A percentile compares a stretch with the other conserved stretches of the same genome.
Conservation (phyloP, 306 rosid species). For the Medicago truncatula region DNA sequence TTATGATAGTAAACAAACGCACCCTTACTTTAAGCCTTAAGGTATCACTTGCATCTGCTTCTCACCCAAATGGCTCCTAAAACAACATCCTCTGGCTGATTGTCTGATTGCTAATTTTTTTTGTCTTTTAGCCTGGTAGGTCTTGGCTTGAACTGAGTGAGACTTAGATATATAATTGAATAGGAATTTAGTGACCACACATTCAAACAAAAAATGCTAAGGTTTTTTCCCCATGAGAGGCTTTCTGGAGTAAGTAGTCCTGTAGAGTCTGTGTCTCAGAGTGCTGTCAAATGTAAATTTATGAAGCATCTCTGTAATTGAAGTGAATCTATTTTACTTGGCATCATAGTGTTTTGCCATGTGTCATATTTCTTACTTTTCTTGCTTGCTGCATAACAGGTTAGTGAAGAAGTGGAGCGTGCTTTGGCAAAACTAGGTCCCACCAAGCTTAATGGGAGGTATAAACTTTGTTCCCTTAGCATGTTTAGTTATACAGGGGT, state of each 20-base stretch:
- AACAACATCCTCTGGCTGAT: background rate
- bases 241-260: conserved; percentile 18
- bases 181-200: background rate
- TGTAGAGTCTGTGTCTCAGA: background rate
- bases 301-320: conserved; percentile 24
- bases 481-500: conserved; percentile 15
- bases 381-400: conserved; percentile 42
- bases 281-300: conserved; percentile 5
- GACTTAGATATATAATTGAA: conserved; percentile 3
- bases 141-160: background rate
- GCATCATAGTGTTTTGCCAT: conserved; percentile 12
- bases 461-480: conserved; percentile 1
- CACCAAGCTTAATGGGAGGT: conserved; percentile 58
- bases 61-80: background rate
- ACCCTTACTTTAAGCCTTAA: background rate
- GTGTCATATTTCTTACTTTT: conserved; percentile 38
- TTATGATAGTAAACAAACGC: no score
- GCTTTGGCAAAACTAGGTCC: conserved; percentile 66
- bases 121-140: background rate
- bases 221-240: conserved; percentile 2
- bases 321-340: conserved; percentile 23
- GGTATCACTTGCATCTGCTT: conserved; percentile 26
- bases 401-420: conserved; percentile 75
- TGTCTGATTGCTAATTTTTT: conserved; percentile 11
- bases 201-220: background rate